Evolutionary conservation across 2,329 filamentous ascomycete species (phyloP).

Genomic region (Zalaria sp.): DNA sequence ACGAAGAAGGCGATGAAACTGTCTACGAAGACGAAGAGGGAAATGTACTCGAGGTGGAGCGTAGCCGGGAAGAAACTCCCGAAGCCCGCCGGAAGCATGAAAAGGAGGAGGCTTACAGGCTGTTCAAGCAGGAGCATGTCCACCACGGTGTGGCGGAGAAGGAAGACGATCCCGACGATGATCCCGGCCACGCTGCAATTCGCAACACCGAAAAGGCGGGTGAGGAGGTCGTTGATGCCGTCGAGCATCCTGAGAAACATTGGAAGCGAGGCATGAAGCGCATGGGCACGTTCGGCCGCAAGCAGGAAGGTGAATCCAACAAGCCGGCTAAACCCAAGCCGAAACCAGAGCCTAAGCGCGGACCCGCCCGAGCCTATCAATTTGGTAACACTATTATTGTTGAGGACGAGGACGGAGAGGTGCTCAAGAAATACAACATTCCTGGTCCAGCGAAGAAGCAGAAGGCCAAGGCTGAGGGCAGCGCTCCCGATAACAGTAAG

Average conservation of each 20-base stretch:
- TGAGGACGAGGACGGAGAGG: constrained; percentile 74
- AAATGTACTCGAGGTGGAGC: constrained; percentile 61
- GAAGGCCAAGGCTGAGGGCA: constrained; percentile 27
- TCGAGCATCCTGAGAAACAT: constrained; percentile 22
- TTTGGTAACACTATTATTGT: constrained; percentile 85
- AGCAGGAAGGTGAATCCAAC: constrained; percentile 22
- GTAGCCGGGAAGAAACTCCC: constrained; percentile 28
- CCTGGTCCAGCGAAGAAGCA: constrained; percentile 37
- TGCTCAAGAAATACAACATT: constrained; percentile 71
- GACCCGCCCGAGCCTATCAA: constrained; percentile 70
- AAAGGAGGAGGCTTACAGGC: constrained; percentile 32
- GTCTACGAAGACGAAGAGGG: constrained; percentile 78
- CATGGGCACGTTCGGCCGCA: constrained; percentile 31
- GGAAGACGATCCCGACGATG: constrained; percentile 29
- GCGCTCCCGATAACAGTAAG: constrained; percentile 17
- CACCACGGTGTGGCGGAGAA: constrained; percentile 29
- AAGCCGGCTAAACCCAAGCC: constrained; percentile 17
- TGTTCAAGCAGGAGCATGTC: constrained; percentile 39
- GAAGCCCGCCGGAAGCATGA: constrained; percentile 51
- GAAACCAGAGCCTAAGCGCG: constrained; percentile 32
- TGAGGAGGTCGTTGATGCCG: constrained; percentile 50
- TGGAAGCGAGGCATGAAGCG: constrained; percentile 28
- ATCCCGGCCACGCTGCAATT: constrained; percentile 25
- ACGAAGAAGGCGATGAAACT: constrained; percentile 65
- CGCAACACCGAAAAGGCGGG: constrained; percentile 37